Conservation (phyloP, 2,329 filamentous ascomycete genomes). For the Stylonectria norvegica region DNA sequence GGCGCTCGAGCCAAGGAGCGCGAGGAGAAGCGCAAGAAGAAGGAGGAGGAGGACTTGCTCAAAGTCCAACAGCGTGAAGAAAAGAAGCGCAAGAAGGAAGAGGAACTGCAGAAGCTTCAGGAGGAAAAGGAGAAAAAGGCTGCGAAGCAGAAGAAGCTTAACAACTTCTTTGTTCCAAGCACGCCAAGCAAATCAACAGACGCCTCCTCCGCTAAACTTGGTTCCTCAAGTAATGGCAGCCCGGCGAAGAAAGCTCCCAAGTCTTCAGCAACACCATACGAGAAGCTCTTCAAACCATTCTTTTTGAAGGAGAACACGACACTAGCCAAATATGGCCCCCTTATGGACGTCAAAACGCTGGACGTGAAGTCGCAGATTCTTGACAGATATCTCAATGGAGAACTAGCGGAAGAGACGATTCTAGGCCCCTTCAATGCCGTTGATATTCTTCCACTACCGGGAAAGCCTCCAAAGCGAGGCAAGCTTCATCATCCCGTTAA, state of each 20-base stretch:
- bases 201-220: conserved; percentile 27
- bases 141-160: conserved; percentile 46
- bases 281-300: conserved; percentile 76
- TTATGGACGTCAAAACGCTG: conserved; percentile 56
- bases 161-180: conserved; percentile 42
- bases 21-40: conserved; percentile 40
- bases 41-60: conserved; percentile 39
- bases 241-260: conserved; percentile 13
- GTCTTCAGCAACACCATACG: conserved; percentile 51
- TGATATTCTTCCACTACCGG: conserved; percentile 45
- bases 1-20: conserved; percentile 36
- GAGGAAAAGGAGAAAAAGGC: conserved; percentile 49
- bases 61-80: conserved; percentile 42
- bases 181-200: conserved; percentile 42
- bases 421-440: conserved; percentile 42
- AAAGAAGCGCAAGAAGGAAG: conserved; percentile 50
- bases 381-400: conserved; percentile 49
- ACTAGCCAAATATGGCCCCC: conserved; percentile 60
- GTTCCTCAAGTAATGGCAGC: conserved; percentile 29
- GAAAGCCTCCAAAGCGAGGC: conserved; percentile 42
- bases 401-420: conserved; percentile 41
- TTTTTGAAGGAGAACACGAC: conserved; percentile 70
- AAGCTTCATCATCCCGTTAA: conserved; percentile 51
- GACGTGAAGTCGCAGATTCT: conserved; percentile 49
- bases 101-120: conserved; percentile 39